Conservation (phyloP, 1,139 yeast genomes). For the Taphrina communis region DNA sequence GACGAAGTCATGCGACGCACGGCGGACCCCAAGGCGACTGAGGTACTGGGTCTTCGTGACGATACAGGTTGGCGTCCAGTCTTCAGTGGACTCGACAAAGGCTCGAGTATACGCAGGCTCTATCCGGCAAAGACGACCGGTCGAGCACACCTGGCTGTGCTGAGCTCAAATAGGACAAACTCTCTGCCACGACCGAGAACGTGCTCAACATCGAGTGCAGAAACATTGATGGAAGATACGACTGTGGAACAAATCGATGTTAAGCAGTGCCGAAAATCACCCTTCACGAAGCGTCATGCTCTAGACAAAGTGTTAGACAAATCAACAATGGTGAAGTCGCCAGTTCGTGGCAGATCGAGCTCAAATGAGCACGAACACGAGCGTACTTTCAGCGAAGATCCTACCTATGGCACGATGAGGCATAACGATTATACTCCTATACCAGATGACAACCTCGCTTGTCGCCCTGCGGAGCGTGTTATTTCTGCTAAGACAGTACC, state of each 20-base stretch:
- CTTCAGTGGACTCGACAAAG: neutral
- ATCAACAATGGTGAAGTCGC: neutral
- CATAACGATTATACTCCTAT: neutral
- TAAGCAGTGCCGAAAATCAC: neutral
- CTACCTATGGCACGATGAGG: slow-evolving; percentile 12
- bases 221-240: neutral
- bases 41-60: neutral
- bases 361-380: neutral
- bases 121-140: slow-evolving; percentile 16
- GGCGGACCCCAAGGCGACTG: slow-evolving; percentile 4
- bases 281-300: neutral
- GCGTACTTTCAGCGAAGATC: slow-evolving; percentile 12
- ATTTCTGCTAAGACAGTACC: neutral
- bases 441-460: neutral
- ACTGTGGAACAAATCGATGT: neutral
- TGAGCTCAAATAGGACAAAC: slow-evolving; percentile 16
- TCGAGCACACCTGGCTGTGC: slow-evolving; percentile 11
- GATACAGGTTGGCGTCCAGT: slow-evolving; percentile 8
- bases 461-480: no score
- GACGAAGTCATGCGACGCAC: slow-evolving; percentile 1
- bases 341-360: neutral
- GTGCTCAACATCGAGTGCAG: slow-evolving; percentile 10
- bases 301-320: neutral
- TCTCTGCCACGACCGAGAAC: neutral
- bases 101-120: slow-evolving; percentile 13